phyloP scores from a whole-genome alignment of 805 yeast species.

The Priceomyces castillae region DNA sequence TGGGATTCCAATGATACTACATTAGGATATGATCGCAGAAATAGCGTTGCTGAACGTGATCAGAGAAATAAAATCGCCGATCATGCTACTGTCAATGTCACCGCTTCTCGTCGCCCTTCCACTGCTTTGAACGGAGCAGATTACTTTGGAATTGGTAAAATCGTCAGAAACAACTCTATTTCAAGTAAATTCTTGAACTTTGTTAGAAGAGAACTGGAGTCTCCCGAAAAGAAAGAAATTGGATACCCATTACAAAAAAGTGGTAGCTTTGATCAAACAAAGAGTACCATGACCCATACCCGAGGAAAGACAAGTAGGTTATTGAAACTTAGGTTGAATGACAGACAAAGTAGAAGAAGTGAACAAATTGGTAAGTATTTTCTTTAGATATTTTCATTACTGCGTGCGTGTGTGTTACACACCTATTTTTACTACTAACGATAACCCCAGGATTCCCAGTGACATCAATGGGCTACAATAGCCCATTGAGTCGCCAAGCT shows the following conservation, averaged over 20 bases:
- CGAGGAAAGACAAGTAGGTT: constrained; percentile 21
- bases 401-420: no score
- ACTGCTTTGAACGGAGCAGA: background rate
- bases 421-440: no score
- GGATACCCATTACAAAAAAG: constrained; percentile 3
- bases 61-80: background rate
- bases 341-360: constrained; percentile 19
- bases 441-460: no score
- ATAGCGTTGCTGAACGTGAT: background rate
- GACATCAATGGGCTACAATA: background rate
- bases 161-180: constrained; percentile 15
- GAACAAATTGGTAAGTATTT: constrained; percentile 36
- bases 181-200: constrained; percentile 20
- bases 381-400: no score
- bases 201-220: constrained; percentile 12
- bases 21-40: no score
- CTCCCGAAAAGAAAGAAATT: constrained; percentile 1
- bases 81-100: background rate
- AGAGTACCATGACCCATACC: constrained; percentile 29
- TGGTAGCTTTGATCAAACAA: constrained; percentile 32
- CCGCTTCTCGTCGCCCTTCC: background rate
- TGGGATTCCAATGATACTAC: no score
- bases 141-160: background rate
- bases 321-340: constrained; percentile 11
- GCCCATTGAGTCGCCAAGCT: no score